Evolutionary conservation across 1,284 basidiomycete species (phyloP).

Genomic region (Trametes hirsuta): DNA sequence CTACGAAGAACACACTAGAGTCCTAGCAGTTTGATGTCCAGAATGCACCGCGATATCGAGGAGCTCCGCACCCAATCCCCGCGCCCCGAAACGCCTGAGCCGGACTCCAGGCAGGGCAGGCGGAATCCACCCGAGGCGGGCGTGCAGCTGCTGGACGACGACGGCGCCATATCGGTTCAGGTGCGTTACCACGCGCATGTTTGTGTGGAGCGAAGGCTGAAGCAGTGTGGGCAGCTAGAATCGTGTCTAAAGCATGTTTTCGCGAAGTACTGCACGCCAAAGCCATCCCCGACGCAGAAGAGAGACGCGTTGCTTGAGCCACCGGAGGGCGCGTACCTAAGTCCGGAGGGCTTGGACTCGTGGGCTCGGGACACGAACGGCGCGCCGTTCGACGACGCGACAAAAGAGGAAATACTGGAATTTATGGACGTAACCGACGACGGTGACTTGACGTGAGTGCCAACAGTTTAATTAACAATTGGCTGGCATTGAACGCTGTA

Average conservation of each 20-base stretch:
- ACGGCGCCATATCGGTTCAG: conserved; percentile 66
- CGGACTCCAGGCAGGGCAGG: conserved; percentile 59
- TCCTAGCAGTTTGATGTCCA: conserved; percentile 11
- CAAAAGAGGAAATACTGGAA: conserved; percentile 75
- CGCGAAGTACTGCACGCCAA: conserved; percentile 71
- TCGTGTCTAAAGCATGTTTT: conserved; percentile 71
- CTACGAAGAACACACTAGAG: neutral
- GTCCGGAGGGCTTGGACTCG: conserved; percentile 61
- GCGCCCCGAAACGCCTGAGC: conserved; percentile 64
- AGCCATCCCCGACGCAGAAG: conserved; percentile 31
- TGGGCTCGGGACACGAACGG: conserved; percentile 82
- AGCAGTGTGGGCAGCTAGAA: conserved; percentile 51
- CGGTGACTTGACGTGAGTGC: conserved; percentile 70
- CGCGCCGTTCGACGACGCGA: conserved; percentile 68
- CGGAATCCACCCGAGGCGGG: conserved; percentile 47
- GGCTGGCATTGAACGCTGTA: neutral
- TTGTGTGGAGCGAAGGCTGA: neutral
- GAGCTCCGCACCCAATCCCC: conserved; percentile 47
- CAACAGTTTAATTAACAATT: neutral
- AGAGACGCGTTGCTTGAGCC: conserved; percentile 44
- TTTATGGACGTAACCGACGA: conserved; percentile 75
- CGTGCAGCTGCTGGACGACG: conserved; percentile 61
- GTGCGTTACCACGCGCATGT: conserved; percentile 36
- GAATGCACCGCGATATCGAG: conserved; percentile 34
- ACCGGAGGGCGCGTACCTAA: conserved; percentile 60